Evolutionary conservation across 352 stramenopile genomes (phyloP).

Genomic region (Phytophthora macrochlamydospora): DNA sequence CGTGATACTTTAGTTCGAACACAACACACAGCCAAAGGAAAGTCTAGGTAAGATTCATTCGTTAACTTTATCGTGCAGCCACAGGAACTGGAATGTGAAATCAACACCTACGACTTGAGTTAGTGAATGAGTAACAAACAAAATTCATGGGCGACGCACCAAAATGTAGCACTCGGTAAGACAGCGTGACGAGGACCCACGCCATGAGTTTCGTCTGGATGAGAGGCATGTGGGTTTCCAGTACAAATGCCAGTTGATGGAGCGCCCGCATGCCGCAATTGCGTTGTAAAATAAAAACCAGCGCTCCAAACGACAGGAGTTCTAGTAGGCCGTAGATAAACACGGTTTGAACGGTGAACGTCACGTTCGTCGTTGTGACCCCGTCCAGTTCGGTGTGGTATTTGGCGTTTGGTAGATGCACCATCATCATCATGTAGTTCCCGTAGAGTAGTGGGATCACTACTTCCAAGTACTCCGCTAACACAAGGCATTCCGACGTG

Average conservation of each 20-base stretch:
- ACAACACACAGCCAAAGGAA: too few relatives aligned
- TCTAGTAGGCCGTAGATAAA: slow-evolving; percentile 23
- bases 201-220: slow-evolving; percentile 20
- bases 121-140: background rate
- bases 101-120: slow-evolving; percentile 4
- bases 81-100: slow-evolving; percentile 11
- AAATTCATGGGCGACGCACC: slow-evolving; percentile 1
- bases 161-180: slow-evolving; percentile 7
- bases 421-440: slow-evolving; percentile 18
- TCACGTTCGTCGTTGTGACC: background rate
- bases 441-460: slow-evolving; percentile 38
- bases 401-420: slow-evolving; percentile 18
- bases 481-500: slow-evolving; percentile 18
- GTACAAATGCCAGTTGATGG: slow-evolving; percentile 33
- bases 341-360: slow-evolving; percentile 6
- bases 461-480: slow-evolving; percentile 36
- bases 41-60: too few relatives aligned
- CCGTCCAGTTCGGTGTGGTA: slow-evolving; percentile 10
- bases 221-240: slow-evolving; percentile 24
- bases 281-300: slow-evolving; percentile 13
- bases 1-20: too few relatives aligned
- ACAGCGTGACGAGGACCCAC: slow-evolving; percentile 7
- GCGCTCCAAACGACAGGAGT: slow-evolving; percentile 16
- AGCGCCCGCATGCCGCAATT: slow-evolving; percentile 15
- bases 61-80: background rate